These are phyloP conservation scores for Aspergillus niger DNA, from an alignment of 2,329 filamentous ascomycete species.

Conservation along the genomic window DNA sequence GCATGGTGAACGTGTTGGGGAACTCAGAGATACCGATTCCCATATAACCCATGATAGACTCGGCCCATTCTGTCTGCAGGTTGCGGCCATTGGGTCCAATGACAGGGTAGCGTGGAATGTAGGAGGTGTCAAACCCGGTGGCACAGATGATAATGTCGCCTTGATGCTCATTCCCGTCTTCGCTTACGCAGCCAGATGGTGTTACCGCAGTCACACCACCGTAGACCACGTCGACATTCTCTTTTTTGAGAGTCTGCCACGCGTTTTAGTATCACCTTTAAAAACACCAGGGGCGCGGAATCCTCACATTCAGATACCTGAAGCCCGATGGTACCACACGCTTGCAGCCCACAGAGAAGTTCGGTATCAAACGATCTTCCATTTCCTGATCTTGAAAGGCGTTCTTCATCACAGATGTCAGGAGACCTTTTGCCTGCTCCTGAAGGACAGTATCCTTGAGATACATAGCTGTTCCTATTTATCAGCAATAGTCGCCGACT, in stretches of 20 bases:
- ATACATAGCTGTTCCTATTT: not conserved
- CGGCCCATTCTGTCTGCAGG: conserved; percentile 49
- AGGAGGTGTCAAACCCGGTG: conserved; percentile 29
- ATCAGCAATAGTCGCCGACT: not conserved
- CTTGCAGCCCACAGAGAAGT: conserved; percentile 1
- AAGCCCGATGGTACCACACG: conserved; percentile 2
- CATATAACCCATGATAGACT: conserved; percentile 47
- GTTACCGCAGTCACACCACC: not conserved
- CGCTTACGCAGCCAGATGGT: conserved; percentile 14
- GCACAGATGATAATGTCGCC: conserved; percentile 24
- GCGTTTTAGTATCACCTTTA: not conserved
- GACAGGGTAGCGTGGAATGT: conserved; percentile 49
- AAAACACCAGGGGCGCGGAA: not conserved
- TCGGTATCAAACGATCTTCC: not conserved
- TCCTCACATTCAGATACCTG: not conserved
- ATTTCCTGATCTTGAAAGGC: not conserved
- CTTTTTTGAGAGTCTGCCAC: not conserved
- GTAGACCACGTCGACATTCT: not conserved
- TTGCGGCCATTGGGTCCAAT: conserved; percentile 40
- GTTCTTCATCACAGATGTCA: not conserved
- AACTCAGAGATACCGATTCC: conserved; percentile 50
- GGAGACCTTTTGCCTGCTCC: not conserved
- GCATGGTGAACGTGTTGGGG: conserved; percentile 49
- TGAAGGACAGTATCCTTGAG: not conserved
- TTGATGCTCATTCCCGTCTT: conserved; percentile 18